A percentile compares a stretch with the other conserved stretches of the same genome.
Conservation (phyloP, 2,329 filamentous ascomycete species). For the Ceratocystis destructans region DNA sequence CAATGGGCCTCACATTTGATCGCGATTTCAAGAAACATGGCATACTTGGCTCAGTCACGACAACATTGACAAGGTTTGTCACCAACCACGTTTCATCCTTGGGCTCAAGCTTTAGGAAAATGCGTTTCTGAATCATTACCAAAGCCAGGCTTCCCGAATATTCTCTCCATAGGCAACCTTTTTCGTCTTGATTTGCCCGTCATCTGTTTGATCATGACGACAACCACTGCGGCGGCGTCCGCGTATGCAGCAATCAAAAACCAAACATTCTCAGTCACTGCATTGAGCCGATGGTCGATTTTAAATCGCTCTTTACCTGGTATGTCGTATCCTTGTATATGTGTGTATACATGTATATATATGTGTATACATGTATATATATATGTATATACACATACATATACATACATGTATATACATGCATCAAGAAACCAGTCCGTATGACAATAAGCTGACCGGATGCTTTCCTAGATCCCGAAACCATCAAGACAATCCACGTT, state of each 20-base stretch:
- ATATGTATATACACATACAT: no score
- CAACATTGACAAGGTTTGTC: background rate
- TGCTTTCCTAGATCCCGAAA: constrained; percentile 37
- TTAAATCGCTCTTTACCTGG: constrained; percentile 14
- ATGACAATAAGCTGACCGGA: no score
- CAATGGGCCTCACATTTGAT: background rate
- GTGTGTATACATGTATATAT: no score
- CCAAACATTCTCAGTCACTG: constrained; percentile 16
- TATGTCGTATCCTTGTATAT: background rate
- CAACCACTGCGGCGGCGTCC: constrained; percentile 1
- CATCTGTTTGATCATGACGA: constrained; percentile 8
- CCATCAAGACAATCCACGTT: constrained; percentile 70
- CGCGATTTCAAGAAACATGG: background rate
- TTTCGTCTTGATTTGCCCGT: background rate
- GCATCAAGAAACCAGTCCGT: no score
- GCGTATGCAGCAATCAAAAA: constrained; percentile 17
- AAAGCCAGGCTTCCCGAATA: no score
- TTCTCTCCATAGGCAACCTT: background rate
- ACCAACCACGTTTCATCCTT: no score
- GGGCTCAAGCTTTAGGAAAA: no score
- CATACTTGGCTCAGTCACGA: background rate
- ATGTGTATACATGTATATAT: no score
- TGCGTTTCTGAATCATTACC: no score
- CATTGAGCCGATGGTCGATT: constrained; percentile 17
- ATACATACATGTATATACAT: no score